Conservation (phyloP, 2,329 filamentous ascomycete genomes). For the Paramyrothecium sp. region DNA sequence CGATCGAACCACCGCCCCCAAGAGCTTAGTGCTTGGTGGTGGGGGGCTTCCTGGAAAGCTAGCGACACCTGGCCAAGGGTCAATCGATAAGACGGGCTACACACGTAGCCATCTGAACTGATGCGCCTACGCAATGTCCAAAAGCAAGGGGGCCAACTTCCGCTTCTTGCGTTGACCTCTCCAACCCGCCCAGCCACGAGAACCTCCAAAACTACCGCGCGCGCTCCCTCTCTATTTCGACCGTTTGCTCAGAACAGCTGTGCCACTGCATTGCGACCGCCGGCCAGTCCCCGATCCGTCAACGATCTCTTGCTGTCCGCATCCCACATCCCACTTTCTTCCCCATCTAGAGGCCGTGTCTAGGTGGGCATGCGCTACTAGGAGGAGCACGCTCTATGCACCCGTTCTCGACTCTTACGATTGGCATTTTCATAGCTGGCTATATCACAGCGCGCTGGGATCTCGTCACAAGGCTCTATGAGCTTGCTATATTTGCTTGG, state of each 20-base stretch:
- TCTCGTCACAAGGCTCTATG: conserved; percentile 93
- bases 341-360: conserved; percentile 3
- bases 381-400: conserved; percentile 70
- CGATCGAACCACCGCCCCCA: neutral
- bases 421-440: conserved; percentile 98
- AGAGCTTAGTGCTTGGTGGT: neutral
- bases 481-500: conserved; percentile 96
- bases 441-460: conserved; percentile 99
- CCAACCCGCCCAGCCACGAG: neutral
- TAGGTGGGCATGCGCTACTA: conserved; percentile 41
- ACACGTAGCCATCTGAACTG: neutral
- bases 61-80: neutral
- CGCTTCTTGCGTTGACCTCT: neutral
- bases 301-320: conserved; percentile 9
- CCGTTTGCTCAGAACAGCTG: too few species aligned
- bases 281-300: neutral
- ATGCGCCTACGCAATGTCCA: neutral
- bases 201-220: neutral
- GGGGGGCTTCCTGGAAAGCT: neutral
- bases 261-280: too few species aligned
- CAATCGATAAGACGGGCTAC: neutral
- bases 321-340: conserved; percentile 12
- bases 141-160: neutral
- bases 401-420: conserved; percentile 92
- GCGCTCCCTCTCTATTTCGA: too few species aligned